Percentiles rank a stretch among this genome's conserved stretches.
Conservation (phyloP, 164 flowering plant species). For the Nymphaea colorata region DNA sequence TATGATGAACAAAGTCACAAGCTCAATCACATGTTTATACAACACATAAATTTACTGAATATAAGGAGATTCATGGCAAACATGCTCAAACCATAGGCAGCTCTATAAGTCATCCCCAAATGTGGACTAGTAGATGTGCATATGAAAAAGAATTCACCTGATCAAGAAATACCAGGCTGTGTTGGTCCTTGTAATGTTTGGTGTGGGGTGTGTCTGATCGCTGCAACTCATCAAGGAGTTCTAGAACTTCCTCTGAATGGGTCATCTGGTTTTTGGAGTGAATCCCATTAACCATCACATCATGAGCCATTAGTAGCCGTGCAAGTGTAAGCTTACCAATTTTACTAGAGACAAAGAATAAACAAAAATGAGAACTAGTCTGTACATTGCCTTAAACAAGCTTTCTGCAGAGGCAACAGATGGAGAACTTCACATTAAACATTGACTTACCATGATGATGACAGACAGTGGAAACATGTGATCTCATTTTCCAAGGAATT, state of each 20-base stretch:
- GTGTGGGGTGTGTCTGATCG: slow-evolving; percentile 60
- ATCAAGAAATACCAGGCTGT: slow-evolving; percentile 45
- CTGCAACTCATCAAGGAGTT: slow-evolving; percentile 48
- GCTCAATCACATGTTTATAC: too few relatives aligned
- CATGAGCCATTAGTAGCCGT: slow-evolving; percentile 55
- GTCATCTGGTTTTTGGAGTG: slow-evolving; percentile 13
- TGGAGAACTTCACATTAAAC: too few relatives aligned
- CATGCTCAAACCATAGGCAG: too few relatives aligned
- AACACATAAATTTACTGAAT: too few relatives aligned
- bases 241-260: slow-evolving; percentile 52
- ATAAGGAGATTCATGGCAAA: too few relatives aligned
- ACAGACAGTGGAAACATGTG: slow-evolving; percentile 44
- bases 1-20: too few relatives aligned
- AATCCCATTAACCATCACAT: slow-evolving; percentile 22
- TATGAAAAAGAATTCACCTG: slow-evolving; percentile 30
- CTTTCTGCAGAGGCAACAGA: neutral
- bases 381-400: neutral
- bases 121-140: too few relatives aligned
- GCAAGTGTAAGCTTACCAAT: slow-evolving; percentile 91
- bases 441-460: slow-evolving; percentile 16
- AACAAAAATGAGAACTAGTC: neutral
- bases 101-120: too few relatives aligned
- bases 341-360: slow-evolving; percentile 35
- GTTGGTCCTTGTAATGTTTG: slow-evolving; percentile 59
- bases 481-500: slow-evolving; percentile 46